Conservation (phyloP, 2,329 filamentous ascomycete species). For the Emmonsiellopsis sp. region DNA sequence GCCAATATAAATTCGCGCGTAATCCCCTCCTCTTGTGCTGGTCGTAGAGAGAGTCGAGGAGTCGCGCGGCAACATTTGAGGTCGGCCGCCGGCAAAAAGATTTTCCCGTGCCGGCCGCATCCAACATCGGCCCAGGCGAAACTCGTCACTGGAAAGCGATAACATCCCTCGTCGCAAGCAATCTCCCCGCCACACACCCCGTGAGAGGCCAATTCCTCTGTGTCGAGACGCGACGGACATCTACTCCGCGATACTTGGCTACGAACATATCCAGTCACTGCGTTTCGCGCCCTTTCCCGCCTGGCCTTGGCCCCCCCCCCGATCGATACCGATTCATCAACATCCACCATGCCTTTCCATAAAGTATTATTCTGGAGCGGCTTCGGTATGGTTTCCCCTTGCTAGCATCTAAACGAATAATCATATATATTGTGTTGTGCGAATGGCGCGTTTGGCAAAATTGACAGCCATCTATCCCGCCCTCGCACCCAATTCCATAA, state of each 20-base stretch:
- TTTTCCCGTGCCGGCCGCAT: not conserved
- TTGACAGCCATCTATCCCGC: too few relatives aligned
- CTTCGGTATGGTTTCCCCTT: constrained; percentile 60
- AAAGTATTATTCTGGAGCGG: constrained; percentile 51
- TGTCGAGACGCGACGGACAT: not conserved
- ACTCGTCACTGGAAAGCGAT: not conserved
- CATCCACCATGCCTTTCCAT: constrained; percentile 34
- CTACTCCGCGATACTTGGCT: not conserved
- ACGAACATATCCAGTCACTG: not conserved
- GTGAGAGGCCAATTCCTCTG: constrained; percentile 1
- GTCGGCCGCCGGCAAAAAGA: not conserved
- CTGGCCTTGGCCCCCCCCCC: not conserved
- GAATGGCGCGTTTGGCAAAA: too few relatives aligned
- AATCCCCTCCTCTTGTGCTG: not conserved
- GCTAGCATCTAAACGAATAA: not conserved
- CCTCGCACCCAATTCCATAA: too few relatives aligned
- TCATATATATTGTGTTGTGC: too few relatives aligned
- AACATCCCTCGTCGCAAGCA: not conserved
- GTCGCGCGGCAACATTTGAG: not conserved
- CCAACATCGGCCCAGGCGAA: not conserved
- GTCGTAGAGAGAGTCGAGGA: not conserved
- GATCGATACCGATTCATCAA: constrained; percentile 14
- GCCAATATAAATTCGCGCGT: not conserved
- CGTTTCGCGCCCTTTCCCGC: not conserved
- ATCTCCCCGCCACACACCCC: not conserved